phyloP scores from a whole-genome alignment of 2,329 filamentous ascomycete genomes.

The Verticillium dahliae region DNA sequence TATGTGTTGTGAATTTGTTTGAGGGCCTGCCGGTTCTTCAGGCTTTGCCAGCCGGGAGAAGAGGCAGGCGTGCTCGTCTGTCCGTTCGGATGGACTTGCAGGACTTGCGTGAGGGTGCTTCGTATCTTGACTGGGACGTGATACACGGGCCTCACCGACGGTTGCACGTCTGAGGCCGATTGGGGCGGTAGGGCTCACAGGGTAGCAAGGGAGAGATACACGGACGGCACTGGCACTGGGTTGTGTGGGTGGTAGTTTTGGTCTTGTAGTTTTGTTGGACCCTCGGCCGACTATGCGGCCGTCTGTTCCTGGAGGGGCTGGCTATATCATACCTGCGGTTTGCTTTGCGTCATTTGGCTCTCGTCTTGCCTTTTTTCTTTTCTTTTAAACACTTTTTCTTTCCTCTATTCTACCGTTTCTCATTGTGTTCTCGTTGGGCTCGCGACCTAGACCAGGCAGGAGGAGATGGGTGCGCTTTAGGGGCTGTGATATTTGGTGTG shows the following conservation, averaged over 20 bases:
- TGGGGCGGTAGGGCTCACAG: background rate
- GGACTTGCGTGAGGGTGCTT: background rate
- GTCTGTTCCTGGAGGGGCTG: background rate
- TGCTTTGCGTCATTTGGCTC: background rate
- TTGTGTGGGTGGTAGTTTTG: background rate
- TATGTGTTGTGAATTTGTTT: background rate
- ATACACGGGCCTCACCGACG: background rate
- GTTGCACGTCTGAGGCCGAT: background rate
- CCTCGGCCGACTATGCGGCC: background rate
- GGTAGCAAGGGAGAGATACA: background rate
- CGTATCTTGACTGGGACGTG: background rate
- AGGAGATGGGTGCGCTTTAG: background rate
- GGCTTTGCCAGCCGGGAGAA: conserved; percentile 6
- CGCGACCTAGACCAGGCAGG: background rate
- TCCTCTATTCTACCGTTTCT: background rate
- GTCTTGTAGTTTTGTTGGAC: background rate
- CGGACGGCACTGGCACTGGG: background rate
- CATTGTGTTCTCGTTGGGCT: background rate
- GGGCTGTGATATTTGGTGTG: background rate
- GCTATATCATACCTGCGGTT: background rate
- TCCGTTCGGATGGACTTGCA: background rate
- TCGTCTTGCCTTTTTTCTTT: background rate
- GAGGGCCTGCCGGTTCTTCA: conserved; percentile 6
- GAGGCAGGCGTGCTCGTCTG: conserved; percentile 7
- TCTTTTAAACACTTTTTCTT: background rate